Conservation (phyloP, 2,329 filamentous ascomycete species). For the Fusarium solani-melongenae region DNA sequence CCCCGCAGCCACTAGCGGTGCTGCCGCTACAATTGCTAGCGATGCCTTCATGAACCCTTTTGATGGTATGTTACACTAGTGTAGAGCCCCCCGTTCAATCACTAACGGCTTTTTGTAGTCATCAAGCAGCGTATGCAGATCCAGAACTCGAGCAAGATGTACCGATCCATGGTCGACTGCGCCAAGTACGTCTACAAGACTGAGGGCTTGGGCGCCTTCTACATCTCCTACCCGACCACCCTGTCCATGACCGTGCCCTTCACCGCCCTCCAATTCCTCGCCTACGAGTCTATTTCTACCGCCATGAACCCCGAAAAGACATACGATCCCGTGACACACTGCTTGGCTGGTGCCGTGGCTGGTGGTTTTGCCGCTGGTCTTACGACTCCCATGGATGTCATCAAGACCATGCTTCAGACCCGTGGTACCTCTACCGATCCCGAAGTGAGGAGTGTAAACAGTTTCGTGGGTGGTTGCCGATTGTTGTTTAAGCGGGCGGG, state of each 20-base stretch:
- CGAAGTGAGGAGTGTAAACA: conserved; percentile 86
- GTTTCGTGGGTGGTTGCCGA: conserved; percentile 80
- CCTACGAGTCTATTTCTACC: conserved; percentile 96
- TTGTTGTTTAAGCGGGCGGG: conserved; percentile 89
- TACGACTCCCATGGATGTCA: conserved; percentile 96
- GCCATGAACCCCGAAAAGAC: conserved; percentile 85
- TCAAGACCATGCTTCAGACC: conserved; percentile 97
- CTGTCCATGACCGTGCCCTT: conserved; percentile 99
- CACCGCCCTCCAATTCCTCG: conserved; percentile 95
- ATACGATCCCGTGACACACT: conserved; percentile 96
- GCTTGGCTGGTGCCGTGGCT: conserved; percentile 88
- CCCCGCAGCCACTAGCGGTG: conserved; percentile 83
- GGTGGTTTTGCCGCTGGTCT: conserved; percentile 93
- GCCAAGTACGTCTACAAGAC: conserved; percentile 86
- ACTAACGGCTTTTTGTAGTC: conserved; percentile 65
- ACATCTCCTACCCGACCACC: conserved; percentile 98
- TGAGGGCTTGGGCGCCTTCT: conserved; percentile 92
- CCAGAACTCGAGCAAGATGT: conserved; percentile 87
- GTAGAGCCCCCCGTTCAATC: not conserved
- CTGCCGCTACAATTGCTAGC: conserved; percentile 94
- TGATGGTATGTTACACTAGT: conserved; percentile 73
- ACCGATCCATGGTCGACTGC: conserved; percentile 88
- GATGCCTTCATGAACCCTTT: conserved; percentile 99
- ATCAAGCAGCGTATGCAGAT: conserved; percentile 99
- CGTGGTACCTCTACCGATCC: conserved; percentile 83